Evolutionary conservation across 257 asterid genomes (phyloP).

Genomic region (Craterostigma plantagineum): DNA sequence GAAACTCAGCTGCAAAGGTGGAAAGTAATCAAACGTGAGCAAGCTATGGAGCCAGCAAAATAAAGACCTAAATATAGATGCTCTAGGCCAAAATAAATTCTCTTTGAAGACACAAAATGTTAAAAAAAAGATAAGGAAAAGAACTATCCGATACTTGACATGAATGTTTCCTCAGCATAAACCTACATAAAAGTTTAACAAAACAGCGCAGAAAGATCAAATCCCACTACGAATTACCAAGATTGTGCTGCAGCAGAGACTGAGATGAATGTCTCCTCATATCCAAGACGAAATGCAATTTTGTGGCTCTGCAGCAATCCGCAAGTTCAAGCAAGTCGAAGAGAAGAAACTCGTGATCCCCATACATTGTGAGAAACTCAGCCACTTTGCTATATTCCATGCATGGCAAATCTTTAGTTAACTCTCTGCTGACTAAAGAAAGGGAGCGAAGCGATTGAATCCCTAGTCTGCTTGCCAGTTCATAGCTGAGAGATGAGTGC

Average conservation of each 20-base stretch:
- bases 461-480: conserved; percentile 64
- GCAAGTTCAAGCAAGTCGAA: conserved; percentile 91
- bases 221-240: conserved; percentile 48
- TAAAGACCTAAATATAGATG: conserved; percentile 4
- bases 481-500: conserved; percentile 63
- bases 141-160: too few species aligned
- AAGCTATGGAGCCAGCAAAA: conserved; percentile 1
- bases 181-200: too few species aligned
- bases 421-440: conserved; percentile 75
- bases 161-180: too few species aligned
- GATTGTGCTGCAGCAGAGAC: conserved; percentile 86
- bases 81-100: not conserved
- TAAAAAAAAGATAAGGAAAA: too few species aligned
- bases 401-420: conserved; percentile 82
- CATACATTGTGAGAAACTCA: conserved; percentile 65
- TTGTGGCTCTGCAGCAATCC: conserved; percentile 87
- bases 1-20: conserved; percentile 78
- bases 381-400: conserved; percentile 71
- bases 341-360: conserved; percentile 56
- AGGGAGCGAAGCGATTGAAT: conserved; percentile 77
- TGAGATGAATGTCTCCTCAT: conserved; percentile 81
- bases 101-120: too few species aligned
- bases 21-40: conserved; percentile 10
- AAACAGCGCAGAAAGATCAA: conserved; percentile 2
- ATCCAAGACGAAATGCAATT: conserved; percentile 81